Evolutionary conservation across 1,284 basidiomycete species (phyloP).

Genomic region (Xerocomus nothofagi): DNA sequence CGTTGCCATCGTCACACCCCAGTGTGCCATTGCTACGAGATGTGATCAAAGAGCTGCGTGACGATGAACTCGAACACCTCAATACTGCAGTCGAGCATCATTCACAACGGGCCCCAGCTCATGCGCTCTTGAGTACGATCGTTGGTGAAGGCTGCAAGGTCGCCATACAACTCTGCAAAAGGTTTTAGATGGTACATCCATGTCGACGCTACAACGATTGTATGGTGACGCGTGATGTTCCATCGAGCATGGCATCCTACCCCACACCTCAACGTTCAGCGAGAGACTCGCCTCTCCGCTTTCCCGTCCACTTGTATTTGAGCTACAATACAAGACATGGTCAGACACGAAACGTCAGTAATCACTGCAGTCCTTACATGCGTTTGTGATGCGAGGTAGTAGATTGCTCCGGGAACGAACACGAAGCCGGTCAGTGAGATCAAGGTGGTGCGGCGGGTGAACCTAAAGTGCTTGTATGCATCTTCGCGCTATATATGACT

Average conservation of each 20-base stretch:
- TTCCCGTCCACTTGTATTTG: conserved; percentile 51
- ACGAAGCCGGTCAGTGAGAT: conserved; percentile 51
- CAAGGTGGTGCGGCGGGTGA: conserved; percentile 63
- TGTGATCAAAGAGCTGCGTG: conserved; percentile 84
- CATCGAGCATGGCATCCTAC: conserved; percentile 1
- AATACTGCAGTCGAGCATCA: conserved; percentile 90
- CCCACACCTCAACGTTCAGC: conserved; percentile 19
- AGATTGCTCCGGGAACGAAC: conserved; percentile 48
- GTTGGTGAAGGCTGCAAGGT: conserved; percentile 86
- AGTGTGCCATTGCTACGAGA: conserved; percentile 77
- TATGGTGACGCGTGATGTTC: conserved; percentile 1
- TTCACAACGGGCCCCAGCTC: conserved; percentile 89
- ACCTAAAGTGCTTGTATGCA: conserved; percentile 76
- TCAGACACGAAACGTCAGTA: conserved; percentile 1
- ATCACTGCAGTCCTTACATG: conserved; percentile 33
- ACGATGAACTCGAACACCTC: conserved; percentile 94
- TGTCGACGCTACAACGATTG: background rate
- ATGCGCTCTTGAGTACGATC: conserved; percentile 84
- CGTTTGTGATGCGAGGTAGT: conserved; percentile 38
- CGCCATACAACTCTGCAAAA: conserved; percentile 88
- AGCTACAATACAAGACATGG: conserved; percentile 32
- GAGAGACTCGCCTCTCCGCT: conserved; percentile 46
- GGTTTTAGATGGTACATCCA: conserved; percentile 48
- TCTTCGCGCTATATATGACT: conserved; percentile 67
- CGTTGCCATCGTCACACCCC: conserved; percentile 65